phyloP scores from a whole-genome alignment of 345 rosid genomes.

The Eucalyptus regnans region DNA sequence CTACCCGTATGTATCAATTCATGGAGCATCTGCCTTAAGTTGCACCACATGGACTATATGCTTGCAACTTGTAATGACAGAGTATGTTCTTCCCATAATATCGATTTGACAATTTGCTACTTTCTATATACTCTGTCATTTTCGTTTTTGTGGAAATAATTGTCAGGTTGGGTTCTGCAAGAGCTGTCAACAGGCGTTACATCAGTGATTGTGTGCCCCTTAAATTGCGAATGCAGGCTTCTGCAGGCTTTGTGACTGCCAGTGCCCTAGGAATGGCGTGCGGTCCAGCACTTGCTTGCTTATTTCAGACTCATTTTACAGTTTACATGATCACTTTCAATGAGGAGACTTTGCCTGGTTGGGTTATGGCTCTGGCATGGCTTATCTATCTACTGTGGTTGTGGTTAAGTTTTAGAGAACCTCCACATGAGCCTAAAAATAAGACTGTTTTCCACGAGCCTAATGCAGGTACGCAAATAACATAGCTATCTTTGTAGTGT shows the following conservation, averaged over 20 bases:
- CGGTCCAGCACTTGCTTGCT: conserved; percentile 97
- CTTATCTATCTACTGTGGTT: conserved; percentile 74
- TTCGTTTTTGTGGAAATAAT: background rate
- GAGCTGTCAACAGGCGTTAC: conserved; percentile 96
- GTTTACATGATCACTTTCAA: conserved; percentile 69
- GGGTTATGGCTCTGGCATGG: conserved; percentile 98
- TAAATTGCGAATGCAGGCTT: conserved; percentile 88
- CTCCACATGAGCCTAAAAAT: conserved; percentile 36
- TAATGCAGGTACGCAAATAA: conserved; percentile 28
- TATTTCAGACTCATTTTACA: conserved; percentile 73
- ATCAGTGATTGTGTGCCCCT: conserved; percentile 96
- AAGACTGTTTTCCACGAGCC: conserved; percentile 12
- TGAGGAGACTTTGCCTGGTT: conserved; percentile 82
- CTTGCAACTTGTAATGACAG: background rate
- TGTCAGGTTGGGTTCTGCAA: conserved; percentile 92
- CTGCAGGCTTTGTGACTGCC: conserved; percentile 99
- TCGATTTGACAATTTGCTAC: background rate
- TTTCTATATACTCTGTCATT: background rate
- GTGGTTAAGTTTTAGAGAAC: conserved; percentile 79
- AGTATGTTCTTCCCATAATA: background rate
- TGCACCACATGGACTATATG: background rate
- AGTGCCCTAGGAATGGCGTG: conserved; percentile 99
- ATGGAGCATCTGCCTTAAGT: background rate
- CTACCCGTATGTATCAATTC: background rate
- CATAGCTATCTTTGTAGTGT: background rate